Evolutionary conservation across 2,329 filamentous ascomycete genomes (phyloP).

Genomic region (Drechslerella dactyloides): DNA sequence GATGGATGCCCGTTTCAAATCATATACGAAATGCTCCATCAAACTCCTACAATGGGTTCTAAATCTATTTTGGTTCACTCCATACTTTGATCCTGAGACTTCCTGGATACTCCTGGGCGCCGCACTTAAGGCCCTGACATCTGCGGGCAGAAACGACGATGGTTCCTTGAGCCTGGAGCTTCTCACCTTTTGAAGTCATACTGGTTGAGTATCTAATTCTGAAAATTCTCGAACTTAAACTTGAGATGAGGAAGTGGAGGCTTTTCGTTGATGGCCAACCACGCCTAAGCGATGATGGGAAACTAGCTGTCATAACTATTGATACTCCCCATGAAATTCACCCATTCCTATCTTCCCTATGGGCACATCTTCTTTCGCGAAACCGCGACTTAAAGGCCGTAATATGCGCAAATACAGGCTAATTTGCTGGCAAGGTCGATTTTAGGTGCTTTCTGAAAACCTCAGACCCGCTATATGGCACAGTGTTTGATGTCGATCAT

Average conservation of each 20-base stretch:
- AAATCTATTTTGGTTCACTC: slow-evolving; percentile 70
- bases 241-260: slow-evolving; percentile 59
- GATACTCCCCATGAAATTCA: slow-evolving; percentile 69
- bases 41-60: slow-evolving; percentile 58
- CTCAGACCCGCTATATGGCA: slow-evolving; percentile 57
- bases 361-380: slow-evolving; percentile 67
- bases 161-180: no score
- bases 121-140: background rate
- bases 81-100: slow-evolving; percentile 66
- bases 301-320: slow-evolving; percentile 69
- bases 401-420: slow-evolving; percentile 71
- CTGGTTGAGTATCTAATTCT: no score
- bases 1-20: no score
- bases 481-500: background rate
- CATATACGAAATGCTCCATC: background rate
- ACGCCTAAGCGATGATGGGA: slow-evolving; percentile 68
- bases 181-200: no score
- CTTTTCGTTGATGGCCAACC: slow-evolving; percentile 63
- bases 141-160: no score
- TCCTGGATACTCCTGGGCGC: slow-evolving; percentile 66
- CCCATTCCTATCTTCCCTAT: slow-evolving; percentile 71
- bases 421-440: slow-evolving; percentile 68
- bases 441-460: slow-evolving; percentile 68
- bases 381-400: slow-evolving; percentile 66
- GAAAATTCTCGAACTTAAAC: no score